Evolutionary conservation across 108 stramenopile species (phyloP).

Genomic region (Skeletonema grethae): DNA sequence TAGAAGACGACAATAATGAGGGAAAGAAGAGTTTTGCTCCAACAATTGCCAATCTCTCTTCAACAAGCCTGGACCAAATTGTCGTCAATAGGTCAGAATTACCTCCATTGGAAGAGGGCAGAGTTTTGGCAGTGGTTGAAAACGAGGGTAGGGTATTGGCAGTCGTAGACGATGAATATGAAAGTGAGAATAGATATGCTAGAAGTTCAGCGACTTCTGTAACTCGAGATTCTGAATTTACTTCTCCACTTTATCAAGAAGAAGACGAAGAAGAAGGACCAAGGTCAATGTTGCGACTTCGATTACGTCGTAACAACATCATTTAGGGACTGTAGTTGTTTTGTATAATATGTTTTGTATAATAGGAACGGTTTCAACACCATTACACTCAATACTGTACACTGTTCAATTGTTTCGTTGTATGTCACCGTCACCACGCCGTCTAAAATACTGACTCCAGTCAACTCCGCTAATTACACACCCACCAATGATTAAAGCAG

Average conservation of each 20-base stretch:
- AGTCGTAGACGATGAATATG: slow-evolving; percentile 36
- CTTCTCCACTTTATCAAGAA: slow-evolving; percentile 45
- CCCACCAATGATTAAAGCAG: slow-evolving; percentile 59
- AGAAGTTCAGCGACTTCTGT: slow-evolving; percentile 37
- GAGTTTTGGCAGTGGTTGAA: slow-evolving; percentile 43
- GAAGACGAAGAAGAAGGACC: slow-evolving; percentile 23
- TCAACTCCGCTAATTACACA: slow-evolving; percentile 71
- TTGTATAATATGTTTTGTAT: neutral
- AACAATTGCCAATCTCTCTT: slow-evolving; percentile 16
- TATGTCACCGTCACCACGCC: neutral
- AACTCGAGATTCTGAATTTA: slow-evolving; percentile 26
- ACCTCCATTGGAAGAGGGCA: slow-evolving; percentile 39
- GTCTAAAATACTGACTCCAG: slow-evolving; percentile 2
- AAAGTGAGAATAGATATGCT: slow-evolving; percentile 25
- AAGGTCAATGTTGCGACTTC: neutral
- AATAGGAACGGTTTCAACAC: neutral
- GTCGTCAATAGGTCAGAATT: slow-evolving; percentile 44
- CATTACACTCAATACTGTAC: neutral
- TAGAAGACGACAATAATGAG: neutral
- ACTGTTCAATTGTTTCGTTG: neutral
- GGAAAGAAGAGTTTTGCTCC: neutral
- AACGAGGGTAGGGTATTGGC: slow-evolving; percentile 6
- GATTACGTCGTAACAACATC: slow-evolving; percentile 2
- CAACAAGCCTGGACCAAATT: slow-evolving; percentile 19
- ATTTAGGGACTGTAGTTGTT: neutral